Base-by-base conservation (phyloP, 768 basidiomycete species). In the Mycena vitilis region DNA sequence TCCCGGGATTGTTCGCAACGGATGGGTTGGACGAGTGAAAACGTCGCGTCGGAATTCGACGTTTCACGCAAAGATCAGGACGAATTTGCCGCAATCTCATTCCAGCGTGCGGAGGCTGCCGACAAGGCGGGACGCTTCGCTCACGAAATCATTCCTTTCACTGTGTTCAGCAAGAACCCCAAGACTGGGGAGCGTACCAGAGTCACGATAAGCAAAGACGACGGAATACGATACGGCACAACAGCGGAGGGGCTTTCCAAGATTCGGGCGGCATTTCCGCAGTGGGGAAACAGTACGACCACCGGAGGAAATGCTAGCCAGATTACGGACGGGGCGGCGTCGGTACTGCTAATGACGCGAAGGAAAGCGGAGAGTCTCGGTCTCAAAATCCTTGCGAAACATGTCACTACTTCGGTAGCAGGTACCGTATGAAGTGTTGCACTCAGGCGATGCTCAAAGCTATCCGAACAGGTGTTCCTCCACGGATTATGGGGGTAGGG, bases 1-100 rank as follows among this genome's bases (percentile, higher is more conserved):
- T 87, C 92, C 4, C 83, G 78, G 34, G 92, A 92, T 70, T 90
- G 89, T 67, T 75, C 81, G 23, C 81, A 88, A 75, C 91, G 91
- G 38, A 95, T 95, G 94, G 94, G 94, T 9, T 95, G 94, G 94
- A 94, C 94, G 8, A 91, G 90, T 71, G 94, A 95, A 79, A 95
- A 94, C 69, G 92, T 95, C 38, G 94, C 94, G 0, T 78, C 80
- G 38, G 92, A 95, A 49, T 95, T 88, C 78, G 78, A 86, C 65
- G 81, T 95, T 65, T 85, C 90, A 55, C 85, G 94, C 42, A 88
- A 92, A 58, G 87, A 90, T 64, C 93, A 94, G 84, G 94, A 95
- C 75, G 83, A 81, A 42, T 90, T 88, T 74, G 90, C 94, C 2
- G 91, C 93, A 2, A 74, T 80, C 53, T 95, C 94, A 0, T 94